These are phyloP conservation scores for Aspergillus cavernicola DNA, from an alignment of 495 filamentous ascomycete species.

Conservation along the genomic window DNA sequence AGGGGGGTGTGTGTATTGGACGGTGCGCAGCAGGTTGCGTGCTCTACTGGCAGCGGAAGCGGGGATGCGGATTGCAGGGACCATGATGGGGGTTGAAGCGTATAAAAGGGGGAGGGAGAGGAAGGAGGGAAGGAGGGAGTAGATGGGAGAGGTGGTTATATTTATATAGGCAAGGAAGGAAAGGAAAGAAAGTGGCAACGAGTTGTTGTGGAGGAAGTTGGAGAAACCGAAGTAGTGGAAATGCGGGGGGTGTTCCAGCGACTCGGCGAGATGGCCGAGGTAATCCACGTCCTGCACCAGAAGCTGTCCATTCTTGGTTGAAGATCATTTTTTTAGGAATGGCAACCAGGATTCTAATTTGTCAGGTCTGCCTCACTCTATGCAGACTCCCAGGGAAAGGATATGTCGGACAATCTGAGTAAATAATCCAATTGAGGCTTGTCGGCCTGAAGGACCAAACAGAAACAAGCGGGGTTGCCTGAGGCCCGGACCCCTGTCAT, in stretches of 20 bases:
- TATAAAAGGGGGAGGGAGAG: too few species aligned
- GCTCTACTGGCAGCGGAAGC: constrained; percentile 71
- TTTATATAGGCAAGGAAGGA: background rate
- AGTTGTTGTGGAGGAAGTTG: background rate
- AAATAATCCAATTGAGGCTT: too few species aligned
- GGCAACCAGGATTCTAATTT: too few species aligned
- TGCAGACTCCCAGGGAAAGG: too few species aligned
- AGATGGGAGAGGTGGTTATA: background rate
- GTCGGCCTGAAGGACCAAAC: too few species aligned
- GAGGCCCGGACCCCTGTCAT: background rate
- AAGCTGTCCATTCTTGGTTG: background rate
- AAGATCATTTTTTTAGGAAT: too few species aligned
- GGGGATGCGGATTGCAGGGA: constrained; percentile 57
- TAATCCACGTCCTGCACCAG: background rate
- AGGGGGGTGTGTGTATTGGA: constrained; percentile 87
- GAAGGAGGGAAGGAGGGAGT: background rate
- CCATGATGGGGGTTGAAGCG: constrained; percentile 37
- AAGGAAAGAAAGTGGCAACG: background rate
- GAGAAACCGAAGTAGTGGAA: constrained; percentile 7
- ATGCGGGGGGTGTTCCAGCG: constrained; percentile 11
- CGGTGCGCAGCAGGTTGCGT: constrained; percentile 75
- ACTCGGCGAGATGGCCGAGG: constrained; percentile 15
- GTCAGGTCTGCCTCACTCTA: too few species aligned
- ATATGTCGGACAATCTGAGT: too few species aligned
- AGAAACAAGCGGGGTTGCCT: background rate